Percentiles rank a stretch among this genome's conserved stretches.
These are phyloP conservation scores for Trichoderma sp. DNA, from an alignment of 2,329 filamentous ascomycete species.

Conservation along the genomic window DNA sequence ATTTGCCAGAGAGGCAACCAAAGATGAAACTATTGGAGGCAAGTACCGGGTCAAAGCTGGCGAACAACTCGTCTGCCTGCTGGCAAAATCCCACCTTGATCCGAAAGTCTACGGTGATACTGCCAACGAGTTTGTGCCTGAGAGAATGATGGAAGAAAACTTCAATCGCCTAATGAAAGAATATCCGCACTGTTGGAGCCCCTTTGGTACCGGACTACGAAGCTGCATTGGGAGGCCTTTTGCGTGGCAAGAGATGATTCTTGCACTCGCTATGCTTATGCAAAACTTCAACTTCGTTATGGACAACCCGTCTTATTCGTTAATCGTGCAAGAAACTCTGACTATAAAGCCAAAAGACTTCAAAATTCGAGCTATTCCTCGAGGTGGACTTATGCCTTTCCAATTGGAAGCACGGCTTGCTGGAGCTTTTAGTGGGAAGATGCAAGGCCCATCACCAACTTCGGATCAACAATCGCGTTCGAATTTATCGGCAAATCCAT, in stretches of 20 bases:
- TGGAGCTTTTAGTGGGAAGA: not conserved
- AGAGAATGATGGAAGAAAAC: conserved; percentile 62
- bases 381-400: conserved; percentile 25
- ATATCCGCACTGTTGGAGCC: conserved; percentile 41
- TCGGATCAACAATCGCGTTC: not conserved
- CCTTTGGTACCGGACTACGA: conserved; percentile 61
- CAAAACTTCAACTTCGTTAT: conserved; percentile 62
- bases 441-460: not conserved
- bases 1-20: not conserved
- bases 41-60: conserved; percentile 52
- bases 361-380: conserved; percentile 51
- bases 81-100: conserved; percentile 54
- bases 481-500: not conserved
- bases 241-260: conserved; percentile 64
- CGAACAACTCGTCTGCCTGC: conserved; percentile 43
- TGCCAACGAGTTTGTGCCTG: conserved; percentile 59
- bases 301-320: conserved; percentile 43
- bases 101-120: conserved; percentile 58
- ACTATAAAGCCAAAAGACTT: conserved; percentile 58
- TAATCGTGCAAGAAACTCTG: conserved; percentile 46
- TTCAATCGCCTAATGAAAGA: conserved; percentile 45
- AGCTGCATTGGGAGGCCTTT: conserved; percentile 65
- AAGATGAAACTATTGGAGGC: conserved; percentile 48
- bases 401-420: not conserved
- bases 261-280: conserved; percentile 52